phyloP scores from a whole-genome alignment of 176 grass and related monocot species.

The Tillandsia leiboldiana region DNA sequence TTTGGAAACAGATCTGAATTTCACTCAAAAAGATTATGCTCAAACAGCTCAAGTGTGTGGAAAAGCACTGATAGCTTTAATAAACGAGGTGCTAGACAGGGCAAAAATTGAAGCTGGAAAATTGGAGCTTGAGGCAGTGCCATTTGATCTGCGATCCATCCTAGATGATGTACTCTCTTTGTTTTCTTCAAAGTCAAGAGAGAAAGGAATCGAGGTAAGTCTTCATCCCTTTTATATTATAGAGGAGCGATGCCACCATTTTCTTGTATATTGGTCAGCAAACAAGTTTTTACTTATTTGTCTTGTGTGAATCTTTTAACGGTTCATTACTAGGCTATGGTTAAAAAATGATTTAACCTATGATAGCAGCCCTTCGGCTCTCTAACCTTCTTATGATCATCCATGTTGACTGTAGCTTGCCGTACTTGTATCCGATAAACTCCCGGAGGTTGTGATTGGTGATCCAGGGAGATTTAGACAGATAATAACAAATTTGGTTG shows the following conservation, averaged over 20 bases:
- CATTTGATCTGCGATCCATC: slow-evolving; percentile 68
- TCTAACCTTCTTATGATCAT: slow-evolving; percentile 15
- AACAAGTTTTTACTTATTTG: not conserved
- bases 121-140: slow-evolving; percentile 76
- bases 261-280: not conserved
- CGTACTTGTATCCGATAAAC: slow-evolving; percentile 75
- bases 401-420: slow-evolving; percentile 53
- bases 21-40: slow-evolving; percentile 80
- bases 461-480: slow-evolving; percentile 91
- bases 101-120: slow-evolving; percentile 97
- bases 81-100: slow-evolving; percentile 95
- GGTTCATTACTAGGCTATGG: too few relatives aligned
- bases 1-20: slow-evolving; percentile 70
- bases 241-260: not conserved
- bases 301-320: too few relatives aligned
- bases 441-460: slow-evolving; percentile 71
- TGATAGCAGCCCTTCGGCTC: not conserved
- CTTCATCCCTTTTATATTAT: slow-evolving; percentile 6
- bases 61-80: slow-evolving; percentile 73
- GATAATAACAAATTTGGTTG: slow-evolving; percentile 93
- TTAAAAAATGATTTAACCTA: too few relatives aligned
- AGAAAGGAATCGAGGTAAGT: slow-evolving; percentile 85
- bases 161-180: slow-evolving; percentile 91
- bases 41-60: slow-evolving; percentile 87
- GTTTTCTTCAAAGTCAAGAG: slow-evolving; percentile 92